Evolutionary conservation across 1,284 basidiomycete species (phyloP).

Genomic region (Puccinia novopanici): DNA sequence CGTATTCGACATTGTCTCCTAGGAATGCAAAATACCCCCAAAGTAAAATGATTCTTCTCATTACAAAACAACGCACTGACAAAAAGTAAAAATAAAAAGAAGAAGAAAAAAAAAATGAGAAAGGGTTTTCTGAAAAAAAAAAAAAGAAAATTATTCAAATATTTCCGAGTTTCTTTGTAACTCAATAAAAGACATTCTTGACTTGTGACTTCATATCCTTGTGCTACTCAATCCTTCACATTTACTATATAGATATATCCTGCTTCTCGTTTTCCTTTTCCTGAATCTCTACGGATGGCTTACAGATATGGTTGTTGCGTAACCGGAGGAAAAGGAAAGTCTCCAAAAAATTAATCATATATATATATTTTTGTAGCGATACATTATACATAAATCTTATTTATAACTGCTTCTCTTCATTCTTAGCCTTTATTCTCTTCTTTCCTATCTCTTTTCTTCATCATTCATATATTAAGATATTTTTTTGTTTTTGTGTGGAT

Average conservation of each 20-base stretch:
- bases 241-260: conserved; percentile 11
- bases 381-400: conserved; percentile 1
- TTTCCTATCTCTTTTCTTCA: neutral
- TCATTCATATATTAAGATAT: neutral
- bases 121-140: neutral
- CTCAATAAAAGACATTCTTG: conserved; percentile 1
- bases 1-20: neutral
- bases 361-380: neutral
- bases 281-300: conserved; percentile 12
- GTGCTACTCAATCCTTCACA: neutral
- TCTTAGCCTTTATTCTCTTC: too few relatives aligned
- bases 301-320: neutral
- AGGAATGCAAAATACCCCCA: neutral
- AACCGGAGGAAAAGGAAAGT: neutral
- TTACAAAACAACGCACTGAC: too few relatives aligned
- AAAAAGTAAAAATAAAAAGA: too few relatives aligned
- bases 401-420: neutral
- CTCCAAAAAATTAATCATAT: neutral
- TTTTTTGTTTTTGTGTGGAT: neutral
- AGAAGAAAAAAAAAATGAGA: neutral
- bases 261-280: conserved; percentile 8
- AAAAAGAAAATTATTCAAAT: neutral
- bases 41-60: conserved; percentile 8
- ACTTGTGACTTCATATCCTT: neutral
- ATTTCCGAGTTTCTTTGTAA: conserved; percentile 4